Percentiles rank a stretch among this genome's conserved stretches.
phyloP scores from a whole-genome alignment of 306 rosid species.

The Fragaria vesca region DNA sequence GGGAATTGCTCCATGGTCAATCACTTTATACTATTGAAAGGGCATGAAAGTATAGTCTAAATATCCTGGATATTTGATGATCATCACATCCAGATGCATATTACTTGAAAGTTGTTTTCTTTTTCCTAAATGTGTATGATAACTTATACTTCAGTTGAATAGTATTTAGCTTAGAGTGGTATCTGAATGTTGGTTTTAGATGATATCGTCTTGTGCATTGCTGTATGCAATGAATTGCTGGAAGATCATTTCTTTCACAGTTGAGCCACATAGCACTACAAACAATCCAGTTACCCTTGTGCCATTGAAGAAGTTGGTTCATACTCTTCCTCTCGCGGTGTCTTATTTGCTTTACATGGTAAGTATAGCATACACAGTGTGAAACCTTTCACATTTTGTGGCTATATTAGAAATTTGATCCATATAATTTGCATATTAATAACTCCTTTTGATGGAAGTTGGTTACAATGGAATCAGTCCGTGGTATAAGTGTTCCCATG shows the following conservation, averaged over 20 bases:
- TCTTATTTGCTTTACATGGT: constrained; percentile 65
- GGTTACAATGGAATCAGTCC: constrained; percentile 77
- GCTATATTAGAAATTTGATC: not conserved
- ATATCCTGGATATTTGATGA: not conserved
- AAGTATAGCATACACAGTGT: constrained; percentile 20
- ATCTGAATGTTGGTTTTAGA: constrained; percentile 33
- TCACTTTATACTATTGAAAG: not conserved
- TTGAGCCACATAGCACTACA: constrained; percentile 36
- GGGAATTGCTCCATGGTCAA: not conserved
- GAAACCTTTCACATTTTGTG: not conserved
- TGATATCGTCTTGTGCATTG: constrained; percentile 42
- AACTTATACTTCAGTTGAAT: not conserved
- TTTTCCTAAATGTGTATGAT: not conserved
- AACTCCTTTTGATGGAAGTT: constrained; percentile 42
- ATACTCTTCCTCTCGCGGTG: constrained; percentile 61
- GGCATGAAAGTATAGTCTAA: not conserved
- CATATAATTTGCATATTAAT: constrained; percentile 13
- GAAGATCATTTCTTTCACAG: constrained; percentile 60
- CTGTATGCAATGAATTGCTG: constrained; percentile 51
- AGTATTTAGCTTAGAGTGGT: not conserved
- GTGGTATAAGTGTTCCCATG: constrained; percentile 67
- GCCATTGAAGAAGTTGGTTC: constrained; percentile 41
- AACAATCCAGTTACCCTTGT: constrained; percentile 44
- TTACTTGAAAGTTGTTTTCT: not conserved
- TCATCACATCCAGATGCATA: not conserved